Base-by-base conservation (phyloP, 2,329 filamentous ascomycete genomes). In the Sporothrix variecibatus region DNA sequence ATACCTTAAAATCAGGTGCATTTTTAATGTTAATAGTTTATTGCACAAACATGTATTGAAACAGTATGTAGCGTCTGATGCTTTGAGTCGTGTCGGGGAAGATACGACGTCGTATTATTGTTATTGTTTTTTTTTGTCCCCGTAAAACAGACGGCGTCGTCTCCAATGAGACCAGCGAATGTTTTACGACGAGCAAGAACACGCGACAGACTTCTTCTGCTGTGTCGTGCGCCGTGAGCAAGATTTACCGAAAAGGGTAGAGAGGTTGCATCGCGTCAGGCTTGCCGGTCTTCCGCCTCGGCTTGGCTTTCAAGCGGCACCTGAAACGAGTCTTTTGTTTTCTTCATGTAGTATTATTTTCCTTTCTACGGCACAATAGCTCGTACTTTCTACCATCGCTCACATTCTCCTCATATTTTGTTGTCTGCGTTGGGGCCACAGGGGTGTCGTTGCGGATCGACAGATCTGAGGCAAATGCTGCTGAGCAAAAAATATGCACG, bases 401-500 rank as follows among this genome's bases (percentile, higher is more conserved):
- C 12, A 43, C 17, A 17, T 53, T n/a, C 49, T 53, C 49, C 17
- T 31, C 56, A 17, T 3, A 1, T 31, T 17, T 11, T 58, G 3
- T 15, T 15, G 31, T 26, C 26, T 31, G 26, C 56, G 12, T 26
- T 58, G 3, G 26, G 12, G 58, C 8, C 58, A 62, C 58, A 40
- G 53, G 31, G 60, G 60, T 40, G 38, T 64, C 11, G 60, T 31
- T n/a, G 17, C 43, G 28, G 65, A 69, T 69, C 65, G 65, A 53
- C 65, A 53, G 65, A 51, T 69, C 43, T 34, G 65, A 31, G 43
- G 65, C 65, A 69, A 26, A 68, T 34, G 43, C 8, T 69, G 65
- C n/a, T 26, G 26, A 11, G 43, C 43, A 28, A 23, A 20, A 20
- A 34, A 34, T 9, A 68, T 31, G 43, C 64, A 46, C 64, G 38